Evolutionary conservation across 306 rosid species (phyloP), one percentile per base, ranked within the genome.

Genomic region (Bauhinia variegata): DNA sequence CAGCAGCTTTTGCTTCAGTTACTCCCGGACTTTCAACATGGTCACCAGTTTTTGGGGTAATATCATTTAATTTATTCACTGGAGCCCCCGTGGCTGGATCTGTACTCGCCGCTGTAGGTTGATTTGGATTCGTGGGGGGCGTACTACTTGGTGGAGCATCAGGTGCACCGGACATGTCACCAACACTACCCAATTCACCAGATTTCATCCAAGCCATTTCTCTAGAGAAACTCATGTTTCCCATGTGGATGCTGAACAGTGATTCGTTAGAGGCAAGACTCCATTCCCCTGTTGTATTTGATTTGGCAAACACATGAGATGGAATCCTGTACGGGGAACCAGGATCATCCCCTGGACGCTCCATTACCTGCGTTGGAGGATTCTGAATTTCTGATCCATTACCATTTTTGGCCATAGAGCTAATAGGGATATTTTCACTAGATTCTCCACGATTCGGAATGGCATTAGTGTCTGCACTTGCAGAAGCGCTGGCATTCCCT

Each of bases 211-310:
- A 70, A 46, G 16, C 11, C 11, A 83, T 67, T 3, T 95, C 99
- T 36, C 31, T 83, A 10, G 89, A 83, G 83, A 95, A 95, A 66
- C 99, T 95, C 82, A 71, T 80, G 31, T 86, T 93, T 17, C 95
- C 99, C 88, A 80, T 78, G 60, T 90, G 87, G 64, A 95, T 95
- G 85, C 97, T 95, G 63, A 95, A 95, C 32, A 90, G 53, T 1
- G 97, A 95, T 44, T 90, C 99, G 54, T 86, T 90, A 0, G 99
- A 93, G 31, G 88, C 78, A 7, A 71, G 41, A 62, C 97, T 95
- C 99, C 99, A 95, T 43, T 88, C 28, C 28, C 28, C 99, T 8
- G 82, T 87, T 5, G 82, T 42, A 1, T 82, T 79, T 11, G 85
- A 72, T 9, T 59, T 84, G 8, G 85, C 81, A 76, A 93, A 95